Conservation (phyloP, 495 filamentous ascomycete genomes). For the Lentithecium fluviatile region DNA sequence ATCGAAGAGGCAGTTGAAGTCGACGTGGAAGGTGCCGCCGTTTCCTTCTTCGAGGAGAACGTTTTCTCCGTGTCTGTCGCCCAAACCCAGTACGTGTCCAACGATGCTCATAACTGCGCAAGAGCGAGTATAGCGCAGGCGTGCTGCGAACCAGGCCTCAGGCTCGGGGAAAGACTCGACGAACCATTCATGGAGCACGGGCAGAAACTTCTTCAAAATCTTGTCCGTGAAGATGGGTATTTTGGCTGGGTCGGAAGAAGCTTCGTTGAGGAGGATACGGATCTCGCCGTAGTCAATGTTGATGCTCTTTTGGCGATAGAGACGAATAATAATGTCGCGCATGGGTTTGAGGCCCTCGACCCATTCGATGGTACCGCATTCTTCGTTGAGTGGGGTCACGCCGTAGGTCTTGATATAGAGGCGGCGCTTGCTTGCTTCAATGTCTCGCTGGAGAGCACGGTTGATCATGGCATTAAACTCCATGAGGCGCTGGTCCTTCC, state of each 20-base stretch:
- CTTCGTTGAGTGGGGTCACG: slow-evolving; percentile 94
- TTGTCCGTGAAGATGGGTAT: slow-evolving; percentile 66
- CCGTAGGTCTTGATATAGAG: slow-evolving; percentile 94
- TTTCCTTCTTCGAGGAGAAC: slow-evolving; percentile 92
- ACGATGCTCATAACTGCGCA: slow-evolving; percentile 98
- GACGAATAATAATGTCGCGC: slow-evolving; percentile 80
- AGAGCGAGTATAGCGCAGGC: slow-evolving; percentile 87
- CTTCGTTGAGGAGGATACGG: slow-evolving; percentile 56
- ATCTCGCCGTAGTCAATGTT: slow-evolving; percentile 59
- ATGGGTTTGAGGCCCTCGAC: slow-evolving; percentile 94
- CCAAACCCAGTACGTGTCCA: slow-evolving; percentile 84
- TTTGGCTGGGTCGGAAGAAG: slow-evolving; percentile 55
- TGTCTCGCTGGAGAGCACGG: slow-evolving; percentile 82
- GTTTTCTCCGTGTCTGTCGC: slow-evolving; percentile 98
- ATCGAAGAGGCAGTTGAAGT: slow-evolving; percentile 99
- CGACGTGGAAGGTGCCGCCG: slow-evolving; percentile 93
- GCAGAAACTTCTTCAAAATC: slow-evolving; percentile 55
- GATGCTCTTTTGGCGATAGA: slow-evolving; percentile 71
- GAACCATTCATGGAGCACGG: slow-evolving; percentile 92
- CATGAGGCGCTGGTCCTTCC: slow-evolving; percentile 97
- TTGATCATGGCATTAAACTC: slow-evolving; percentile 99
- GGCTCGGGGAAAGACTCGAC: slow-evolving; percentile 91
- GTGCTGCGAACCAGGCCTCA: slow-evolving; percentile 83
- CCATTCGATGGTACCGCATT: slow-evolving; percentile 98
- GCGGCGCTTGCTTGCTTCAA: slow-evolving; percentile 80